Base-by-base conservation (phyloP, 495 filamentous ascomycete species). In the Astrocystis sublimbata region DNA sequence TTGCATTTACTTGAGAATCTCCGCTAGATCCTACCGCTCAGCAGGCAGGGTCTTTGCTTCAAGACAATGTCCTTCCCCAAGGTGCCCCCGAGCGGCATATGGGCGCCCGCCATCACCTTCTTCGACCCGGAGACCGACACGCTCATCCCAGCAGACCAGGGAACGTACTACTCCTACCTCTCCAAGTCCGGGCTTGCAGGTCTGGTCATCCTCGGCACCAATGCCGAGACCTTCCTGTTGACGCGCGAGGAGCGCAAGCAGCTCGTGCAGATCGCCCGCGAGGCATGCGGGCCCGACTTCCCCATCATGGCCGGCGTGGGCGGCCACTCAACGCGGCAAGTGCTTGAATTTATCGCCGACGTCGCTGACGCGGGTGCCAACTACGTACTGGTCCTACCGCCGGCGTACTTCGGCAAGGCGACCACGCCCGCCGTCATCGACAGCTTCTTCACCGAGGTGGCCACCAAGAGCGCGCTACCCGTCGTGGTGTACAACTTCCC, bases 401-500 rank as follows among this genome's bases (percentile, higher is more conserved):
- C 83, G 15, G 87, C 81, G 2, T 89, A 88, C 68, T 89, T 89
- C 70, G 84, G 85, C 43, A 83, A 83, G 63, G 76, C 79, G 13
- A 87, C 86, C 8, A 86, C 79, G 2, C 69, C 74, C 41, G 72
- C 74, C 49, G 86, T 89, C 33, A 76, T 91, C 4, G 77, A 80
- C 60, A 73, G 71, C 5, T 91, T 90, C 71, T 91, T 81, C 60
- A 75, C 71, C 21, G 83, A 88, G 24, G 78, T 91, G 0, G 85
- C 84, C 4, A 64, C 60, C 10, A 70, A 77, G 50, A 72, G 68
- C 6, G 73, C 81, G 6, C 68, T 90, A 10, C 86, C 85, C 0
- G 78, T 90, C 40, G 78, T 91, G 6, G 65, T 90, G 6, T 90
- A 90, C 68, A 90, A 91, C 66, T 90, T 90, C 75, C 88, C 88